These are phyloP conservation scores for Rhynchosporium secalis DNA, from an alignment of 2,329 filamentous ascomycete genomes.

Conservation along the genomic window DNA sequence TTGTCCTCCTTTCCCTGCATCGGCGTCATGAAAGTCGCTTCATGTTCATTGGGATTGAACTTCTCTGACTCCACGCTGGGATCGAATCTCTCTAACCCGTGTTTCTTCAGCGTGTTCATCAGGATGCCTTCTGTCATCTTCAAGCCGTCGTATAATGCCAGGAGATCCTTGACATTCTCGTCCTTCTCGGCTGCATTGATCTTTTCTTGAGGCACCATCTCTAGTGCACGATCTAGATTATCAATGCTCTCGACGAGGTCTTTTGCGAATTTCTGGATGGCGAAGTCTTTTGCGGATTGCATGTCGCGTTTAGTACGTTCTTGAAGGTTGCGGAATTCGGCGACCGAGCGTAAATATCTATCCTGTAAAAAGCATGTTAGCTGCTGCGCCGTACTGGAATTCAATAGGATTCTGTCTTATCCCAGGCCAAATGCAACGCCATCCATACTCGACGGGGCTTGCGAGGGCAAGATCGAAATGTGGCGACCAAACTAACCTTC, in stretches of 20 bases:
- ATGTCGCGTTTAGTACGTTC: conserved; percentile 91
- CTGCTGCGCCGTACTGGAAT: neutral
- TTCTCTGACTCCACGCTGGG: conserved; percentile 71
- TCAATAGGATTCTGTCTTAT: neutral
- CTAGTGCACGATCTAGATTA: conserved; percentile 91
- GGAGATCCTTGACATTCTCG: conserved; percentile 67
- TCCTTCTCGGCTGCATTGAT: conserved; percentile 54
- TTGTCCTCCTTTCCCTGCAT: conserved; percentile 86
- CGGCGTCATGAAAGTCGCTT: conserved; percentile 93
- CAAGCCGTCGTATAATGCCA: conserved; percentile 81
- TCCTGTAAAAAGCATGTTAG: conserved; percentile 59
- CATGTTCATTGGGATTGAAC: conserved; percentile 95
- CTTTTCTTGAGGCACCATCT: conserved; percentile 74
- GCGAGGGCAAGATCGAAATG: neutral
- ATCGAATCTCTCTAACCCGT: conserved; percentile 87
- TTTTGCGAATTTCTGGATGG: conserved; percentile 89
- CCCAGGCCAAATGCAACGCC: neutral
- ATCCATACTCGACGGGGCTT: neutral
- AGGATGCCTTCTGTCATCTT: conserved; percentile 94
- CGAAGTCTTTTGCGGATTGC: conserved; percentile 84
- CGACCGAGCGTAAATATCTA: conserved; percentile 88
- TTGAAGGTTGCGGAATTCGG: conserved; percentile 97
- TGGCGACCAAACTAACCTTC: conserved; percentile 63
- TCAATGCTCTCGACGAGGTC: conserved; percentile 95
- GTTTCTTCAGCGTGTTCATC: conserved; percentile 85